These are phyloP conservation scores for Coemansia sp. DNA, from an alignment of 192 early-diverging fungal species.

Conservation along the genomic window DNA sequence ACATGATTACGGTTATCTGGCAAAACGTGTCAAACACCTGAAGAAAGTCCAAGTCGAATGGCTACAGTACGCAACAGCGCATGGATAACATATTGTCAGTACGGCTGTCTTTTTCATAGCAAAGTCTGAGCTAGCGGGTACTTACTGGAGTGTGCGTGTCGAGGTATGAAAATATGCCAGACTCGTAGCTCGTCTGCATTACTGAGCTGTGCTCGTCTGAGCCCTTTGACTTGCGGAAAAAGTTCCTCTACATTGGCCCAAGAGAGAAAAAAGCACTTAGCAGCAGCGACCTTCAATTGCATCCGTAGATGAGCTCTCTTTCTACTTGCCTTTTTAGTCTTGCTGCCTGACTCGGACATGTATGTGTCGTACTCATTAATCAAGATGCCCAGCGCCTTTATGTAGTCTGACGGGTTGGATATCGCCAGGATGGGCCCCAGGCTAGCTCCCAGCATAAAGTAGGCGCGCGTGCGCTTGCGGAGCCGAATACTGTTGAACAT, in stretches of 20 bases:
- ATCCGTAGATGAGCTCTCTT: not conserved
- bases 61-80: slow-evolving; percentile 11
- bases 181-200: slow-evolving; percentile 29
- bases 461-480: slow-evolving; percentile 56
- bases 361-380: slow-evolving; percentile 58
- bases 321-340: slow-evolving; percentile 31
- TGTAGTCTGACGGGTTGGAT: slow-evolving; percentile 61
- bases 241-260: slow-evolving; percentile 23
- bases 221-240: slow-evolving; percentile 51
- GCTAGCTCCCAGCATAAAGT: slow-evolving; percentile 65
- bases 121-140: not conserved
- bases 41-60: slow-evolving; percentile 67
- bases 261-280: not conserved
- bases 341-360: slow-evolving; percentile 47
- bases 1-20: slow-evolving; percentile 62
- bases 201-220: slow-evolving; percentile 40
- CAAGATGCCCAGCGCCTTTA: slow-evolving; percentile 61
- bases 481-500: slow-evolving; percentile 51
- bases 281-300: too few species aligned
- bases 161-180: slow-evolving; percentile 51
- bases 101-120: not conserved
- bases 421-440: slow-evolving; percentile 65
- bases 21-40: slow-evolving; percentile 67
- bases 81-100: not conserved
- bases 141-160: slow-evolving; percentile 50